Conservation (phyloP, 2,329 filamentous ascomycete genomes). For the Talaromyces sp. region DNA sequence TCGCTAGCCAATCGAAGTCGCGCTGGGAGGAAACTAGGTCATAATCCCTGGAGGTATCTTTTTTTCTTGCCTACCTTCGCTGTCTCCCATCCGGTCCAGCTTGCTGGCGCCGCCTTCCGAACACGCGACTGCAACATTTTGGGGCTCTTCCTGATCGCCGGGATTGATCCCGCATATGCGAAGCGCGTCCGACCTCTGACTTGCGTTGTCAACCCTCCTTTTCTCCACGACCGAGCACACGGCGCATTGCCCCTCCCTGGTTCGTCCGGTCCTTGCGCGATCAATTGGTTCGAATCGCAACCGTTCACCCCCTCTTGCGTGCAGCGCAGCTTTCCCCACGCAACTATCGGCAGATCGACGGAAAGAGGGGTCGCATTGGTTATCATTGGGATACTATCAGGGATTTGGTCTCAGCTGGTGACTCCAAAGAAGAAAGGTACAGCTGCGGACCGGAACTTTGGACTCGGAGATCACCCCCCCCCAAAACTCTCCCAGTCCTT, state of each 20-base stretch:
- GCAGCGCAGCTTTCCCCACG: slow-evolving; percentile 40
- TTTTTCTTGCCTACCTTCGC: slow-evolving; percentile 8
- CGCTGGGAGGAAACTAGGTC: slow-evolving; percentile 4
- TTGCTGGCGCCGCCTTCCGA: slow-evolving; percentile 16
- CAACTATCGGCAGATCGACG: slow-evolving; percentile 34
- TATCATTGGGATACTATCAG: slow-evolving; percentile 20
- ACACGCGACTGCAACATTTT: slow-evolving; percentile 22
- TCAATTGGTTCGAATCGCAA: slow-evolving; percentile 36
- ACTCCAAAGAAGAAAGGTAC: slow-evolving; percentile 24
- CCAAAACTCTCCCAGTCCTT: slow-evolving; percentile 10
- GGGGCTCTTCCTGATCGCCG: slow-evolving; percentile 25
- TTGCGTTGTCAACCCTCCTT: slow-evolving; percentile 24
- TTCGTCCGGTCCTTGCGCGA: slow-evolving; percentile 21
- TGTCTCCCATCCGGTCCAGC: background rate
- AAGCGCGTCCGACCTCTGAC: slow-evolving; percentile 28
- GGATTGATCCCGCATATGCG: slow-evolving; percentile 29
- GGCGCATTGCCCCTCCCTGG: slow-evolving; percentile 16
- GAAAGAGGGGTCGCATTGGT: slow-evolving; percentile 28
- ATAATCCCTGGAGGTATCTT: slow-evolving; percentile 14
- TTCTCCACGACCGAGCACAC: slow-evolving; percentile 16
- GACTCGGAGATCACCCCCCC: slow-evolving; percentile 21
- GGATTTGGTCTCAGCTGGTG: slow-evolving; percentile 12
- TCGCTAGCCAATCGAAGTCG: slow-evolving; percentile 21
- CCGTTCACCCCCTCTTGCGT: slow-evolving; percentile 25
- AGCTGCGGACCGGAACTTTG: slow-evolving; percentile 19